Conservation (phyloP, 192 early-diverging fungal species). For the Gryganskiella cystojenkinii region DNA sequence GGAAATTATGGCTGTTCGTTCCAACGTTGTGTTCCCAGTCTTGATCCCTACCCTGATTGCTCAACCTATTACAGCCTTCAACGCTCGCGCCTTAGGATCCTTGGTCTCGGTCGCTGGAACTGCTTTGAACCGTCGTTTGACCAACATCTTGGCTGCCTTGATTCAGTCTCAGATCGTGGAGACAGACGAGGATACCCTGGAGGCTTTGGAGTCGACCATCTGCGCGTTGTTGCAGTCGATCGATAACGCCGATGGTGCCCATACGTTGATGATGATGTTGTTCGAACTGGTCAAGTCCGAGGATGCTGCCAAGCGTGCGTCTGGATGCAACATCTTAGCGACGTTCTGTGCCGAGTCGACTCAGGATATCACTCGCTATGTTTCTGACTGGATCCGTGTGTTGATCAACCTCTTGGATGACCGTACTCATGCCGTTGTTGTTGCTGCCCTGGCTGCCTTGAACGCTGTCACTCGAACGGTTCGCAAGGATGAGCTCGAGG, state of each 20-base stretch:
- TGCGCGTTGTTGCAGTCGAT: slow-evolving; percentile 77
- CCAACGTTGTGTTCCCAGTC: slow-evolving; percentile 97
- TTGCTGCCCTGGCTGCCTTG: slow-evolving; percentile 82
- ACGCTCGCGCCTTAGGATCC: slow-evolving; percentile 89
- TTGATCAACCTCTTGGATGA: slow-evolving; percentile 81
- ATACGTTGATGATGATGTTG: slow-evolving; percentile 82
- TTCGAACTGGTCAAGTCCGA: slow-evolving; percentile 75
- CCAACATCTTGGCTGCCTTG: slow-evolving; percentile 82
- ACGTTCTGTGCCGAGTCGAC: slow-evolving; percentile 74
- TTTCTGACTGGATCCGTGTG: slow-evolving; percentile 84
- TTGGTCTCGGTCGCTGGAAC: slow-evolving; percentile 91
- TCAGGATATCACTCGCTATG: slow-evolving; percentile 70
- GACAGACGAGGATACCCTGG: slow-evolving; percentile 68
- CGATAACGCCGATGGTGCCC: slow-evolving; percentile 85
- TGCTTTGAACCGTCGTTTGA: slow-evolving; percentile 85
- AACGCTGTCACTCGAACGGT: slow-evolving; percentile 83
- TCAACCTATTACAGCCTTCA: slow-evolving; percentile 89
- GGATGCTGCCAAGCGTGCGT: slow-evolving; percentile 58
- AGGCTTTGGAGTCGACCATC: slow-evolving; percentile 80
- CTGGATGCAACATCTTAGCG: slow-evolving; percentile 70
- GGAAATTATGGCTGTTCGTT: slow-evolving; percentile 97
- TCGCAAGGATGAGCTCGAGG: slow-evolving; percentile 90
- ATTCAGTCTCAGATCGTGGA: slow-evolving; percentile 80
- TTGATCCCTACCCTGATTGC: slow-evolving; percentile 95
- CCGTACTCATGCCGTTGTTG: slow-evolving; percentile 65